A percentile compares a stretch with the other conserved stretches of the same genome.
phyloP scores from a whole-genome alignment of 129 eudicot genomes.

The Ambrosia trifida region DNA sequence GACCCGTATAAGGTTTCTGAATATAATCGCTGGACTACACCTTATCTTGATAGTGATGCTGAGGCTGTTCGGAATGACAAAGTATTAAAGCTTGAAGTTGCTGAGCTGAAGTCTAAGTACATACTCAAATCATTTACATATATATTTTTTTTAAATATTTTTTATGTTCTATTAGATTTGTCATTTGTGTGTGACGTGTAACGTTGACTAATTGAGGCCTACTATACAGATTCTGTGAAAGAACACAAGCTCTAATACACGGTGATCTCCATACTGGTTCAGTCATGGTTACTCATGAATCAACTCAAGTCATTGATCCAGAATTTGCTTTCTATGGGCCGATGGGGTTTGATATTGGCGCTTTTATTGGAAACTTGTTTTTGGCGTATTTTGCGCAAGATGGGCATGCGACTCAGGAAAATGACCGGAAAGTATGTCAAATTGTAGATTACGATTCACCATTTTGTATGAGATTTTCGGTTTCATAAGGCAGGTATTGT shows the following conservation, averaged over 20 bases:
- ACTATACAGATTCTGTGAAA: constrained; percentile 80
- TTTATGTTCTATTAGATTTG: not conserved
- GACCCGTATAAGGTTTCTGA: constrained; percentile 89
- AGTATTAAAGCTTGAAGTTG: constrained; percentile 81
- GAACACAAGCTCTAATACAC: constrained; percentile 85
- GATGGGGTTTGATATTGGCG: constrained; percentile 95
- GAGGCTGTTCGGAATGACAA: constrained; percentile 85
- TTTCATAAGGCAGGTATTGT: constrained; percentile 10
- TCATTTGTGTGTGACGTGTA: constrained; percentile 12
- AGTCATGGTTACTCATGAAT: constrained; percentile 79
- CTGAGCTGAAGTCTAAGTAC: constrained; percentile 89
- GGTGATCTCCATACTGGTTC: constrained; percentile 99
- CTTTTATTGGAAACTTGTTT: constrained; percentile 80
- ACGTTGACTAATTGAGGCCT: constrained; percentile 9
- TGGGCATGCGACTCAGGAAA: constrained; percentile 64
- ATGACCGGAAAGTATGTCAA: constrained; percentile 58
- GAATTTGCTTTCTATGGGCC: constrained; percentile 95
- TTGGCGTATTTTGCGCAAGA: constrained; percentile 85
- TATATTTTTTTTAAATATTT: not conserved
- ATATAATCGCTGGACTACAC: constrained; percentile 85
- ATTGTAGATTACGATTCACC: not conserved
- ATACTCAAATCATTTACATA: too few species aligned
- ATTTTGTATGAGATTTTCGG: not conserved
- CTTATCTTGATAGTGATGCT: constrained; percentile 86
- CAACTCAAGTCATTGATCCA: constrained; percentile 97